Percentiles rank a stretch among this genome's conserved stretches.
Evolutionary conservation across 2,329 filamentous ascomycete species (phyloP).

Genomic region (Alternaria ventricosa): DNA sequence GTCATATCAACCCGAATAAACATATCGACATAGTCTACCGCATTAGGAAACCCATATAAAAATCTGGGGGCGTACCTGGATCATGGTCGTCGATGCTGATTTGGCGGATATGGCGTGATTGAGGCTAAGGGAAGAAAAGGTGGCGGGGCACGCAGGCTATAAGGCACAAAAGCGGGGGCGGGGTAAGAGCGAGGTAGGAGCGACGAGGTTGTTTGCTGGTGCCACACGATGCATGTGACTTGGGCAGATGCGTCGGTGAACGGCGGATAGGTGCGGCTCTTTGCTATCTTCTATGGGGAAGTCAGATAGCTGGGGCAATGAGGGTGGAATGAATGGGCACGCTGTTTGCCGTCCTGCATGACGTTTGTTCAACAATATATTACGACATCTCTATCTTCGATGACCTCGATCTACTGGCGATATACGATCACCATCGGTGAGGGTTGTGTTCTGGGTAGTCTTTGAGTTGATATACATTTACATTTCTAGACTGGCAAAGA

Average conservation of each 20-base stretch:
- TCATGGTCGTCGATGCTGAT: conserved; percentile 30
- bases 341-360: neutral
- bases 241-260: neutral
- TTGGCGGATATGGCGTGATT: conserved; percentile 40
- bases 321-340: neutral
- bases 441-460: neutral
- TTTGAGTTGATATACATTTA: neutral
- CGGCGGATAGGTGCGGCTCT: conserved; percentile 4
- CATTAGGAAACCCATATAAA: conserved; percentile 19
- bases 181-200: conserved; percentile 3
- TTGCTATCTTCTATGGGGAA: neutral
- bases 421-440: neutral
- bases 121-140: conserved; percentile 22
- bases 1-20: neutral
- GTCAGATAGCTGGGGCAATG: neutral
- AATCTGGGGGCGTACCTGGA: conserved; percentile 30
- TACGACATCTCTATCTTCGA: neutral
- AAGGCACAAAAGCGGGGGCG: conserved; percentile 15
- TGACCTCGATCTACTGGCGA: neutral
- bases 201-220: neutral
- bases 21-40: conserved; percentile 22
- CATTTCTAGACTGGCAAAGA: neutral
- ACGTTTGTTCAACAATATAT: neutral
- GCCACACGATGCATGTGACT: neutral
- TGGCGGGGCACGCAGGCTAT: conserved; percentile 17